Evolutionary conservation across 2,329 filamentous ascomycete species (phyloP).

Genomic region (Fusarium incarnatum): DNA sequence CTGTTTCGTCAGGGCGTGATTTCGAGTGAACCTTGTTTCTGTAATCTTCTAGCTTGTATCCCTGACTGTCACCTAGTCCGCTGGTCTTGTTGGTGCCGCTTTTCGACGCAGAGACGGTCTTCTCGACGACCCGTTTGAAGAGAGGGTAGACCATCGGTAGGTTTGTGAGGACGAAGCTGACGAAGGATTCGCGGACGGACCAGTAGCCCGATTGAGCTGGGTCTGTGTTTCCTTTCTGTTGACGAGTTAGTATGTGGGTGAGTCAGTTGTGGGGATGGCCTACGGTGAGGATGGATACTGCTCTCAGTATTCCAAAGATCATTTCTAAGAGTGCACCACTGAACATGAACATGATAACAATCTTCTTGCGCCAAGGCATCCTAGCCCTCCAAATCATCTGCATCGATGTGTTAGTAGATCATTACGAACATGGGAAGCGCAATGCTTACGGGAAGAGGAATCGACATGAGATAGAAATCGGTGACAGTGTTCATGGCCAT

Average conservation of each 20-base stretch:
- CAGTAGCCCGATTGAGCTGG: background rate
- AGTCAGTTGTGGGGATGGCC: too few relatives aligned
- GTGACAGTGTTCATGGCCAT: constrained; percentile 1
- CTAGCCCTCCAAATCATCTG: constrained; percentile 3
- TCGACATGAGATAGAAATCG: background rate
- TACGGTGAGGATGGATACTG: background rate
- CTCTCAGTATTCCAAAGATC: background rate
- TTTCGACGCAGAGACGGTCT: background rate
- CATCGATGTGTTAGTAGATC: background rate
- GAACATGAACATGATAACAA: constrained; percentile 4
- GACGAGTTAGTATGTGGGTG: too few relatives aligned
- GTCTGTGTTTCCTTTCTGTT: background rate
- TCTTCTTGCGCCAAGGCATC: constrained; percentile 2
- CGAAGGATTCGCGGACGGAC: background rate
- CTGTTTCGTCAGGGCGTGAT: background rate
- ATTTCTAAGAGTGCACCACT: background rate
- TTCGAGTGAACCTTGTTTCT: background rate
- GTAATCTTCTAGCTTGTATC: background rate
- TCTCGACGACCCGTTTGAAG: background rate
- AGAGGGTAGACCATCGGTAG: constrained; percentile 2
- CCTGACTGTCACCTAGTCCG: background rate
- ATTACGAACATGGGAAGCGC: too few relatives aligned
- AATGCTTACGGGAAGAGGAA: background rate
- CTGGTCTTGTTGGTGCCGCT: background rate
- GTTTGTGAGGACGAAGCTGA: background rate